Conservation (phyloP, 2,329 filamentous ascomycete genomes). For the Pseudocercospora vitis region DNA sequence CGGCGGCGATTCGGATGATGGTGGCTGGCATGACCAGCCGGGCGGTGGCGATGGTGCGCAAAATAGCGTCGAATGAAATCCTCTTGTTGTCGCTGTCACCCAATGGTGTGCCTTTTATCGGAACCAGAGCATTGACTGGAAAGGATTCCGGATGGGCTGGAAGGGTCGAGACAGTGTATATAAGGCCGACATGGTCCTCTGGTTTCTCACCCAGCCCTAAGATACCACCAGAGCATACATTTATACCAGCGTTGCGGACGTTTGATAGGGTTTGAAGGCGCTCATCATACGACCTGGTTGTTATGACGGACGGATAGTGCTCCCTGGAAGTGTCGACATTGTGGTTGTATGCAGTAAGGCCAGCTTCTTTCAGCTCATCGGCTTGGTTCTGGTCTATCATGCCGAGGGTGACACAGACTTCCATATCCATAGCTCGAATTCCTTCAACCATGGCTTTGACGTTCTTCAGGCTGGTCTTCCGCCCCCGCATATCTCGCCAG, state of each 20-base stretch:
- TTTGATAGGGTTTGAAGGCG: slow-evolving; percentile 75
- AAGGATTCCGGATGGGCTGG: slow-evolving; percentile 85
- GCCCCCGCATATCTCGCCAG: slow-evolving; percentile 90
- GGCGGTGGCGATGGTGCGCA: slow-evolving; percentile 81
- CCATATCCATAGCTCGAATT: slow-evolving; percentile 79
- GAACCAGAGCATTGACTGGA: slow-evolving; percentile 86
- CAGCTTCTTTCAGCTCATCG: slow-evolving; percentile 76
- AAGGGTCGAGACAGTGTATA: slow-evolving; percentile 79
- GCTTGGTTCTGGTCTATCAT: slow-evolving; percentile 82
- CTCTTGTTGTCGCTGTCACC: slow-evolving; percentile 62
- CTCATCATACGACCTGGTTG: slow-evolving; percentile 84
- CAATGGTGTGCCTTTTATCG: slow-evolving; percentile 85
- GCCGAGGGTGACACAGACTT: slow-evolving; percentile 87
- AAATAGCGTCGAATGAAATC: slow-evolving; percentile 73
- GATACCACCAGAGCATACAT: slow-evolving; percentile 88
- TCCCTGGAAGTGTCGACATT: slow-evolving; percentile 89
- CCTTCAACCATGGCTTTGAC: slow-evolving; percentile 84
- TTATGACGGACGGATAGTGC: slow-evolving; percentile 83
- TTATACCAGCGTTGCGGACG: slow-evolving; percentile 82
- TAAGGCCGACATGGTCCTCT: slow-evolving; percentile 75
- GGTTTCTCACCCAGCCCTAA: slow-evolving; percentile 78
- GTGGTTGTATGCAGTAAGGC: slow-evolving; percentile 90
- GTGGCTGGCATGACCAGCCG: slow-evolving; percentile 79
- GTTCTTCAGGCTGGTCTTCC: slow-evolving; percentile 79
- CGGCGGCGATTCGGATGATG: slow-evolving; percentile 83